Percentiles rank a stretch among this genome's conserved stretches.
These are phyloP conservation scores for Medicago truncatula DNA, from an alignment of 306 rosid genomes.

Conservation along the genomic window DNA sequence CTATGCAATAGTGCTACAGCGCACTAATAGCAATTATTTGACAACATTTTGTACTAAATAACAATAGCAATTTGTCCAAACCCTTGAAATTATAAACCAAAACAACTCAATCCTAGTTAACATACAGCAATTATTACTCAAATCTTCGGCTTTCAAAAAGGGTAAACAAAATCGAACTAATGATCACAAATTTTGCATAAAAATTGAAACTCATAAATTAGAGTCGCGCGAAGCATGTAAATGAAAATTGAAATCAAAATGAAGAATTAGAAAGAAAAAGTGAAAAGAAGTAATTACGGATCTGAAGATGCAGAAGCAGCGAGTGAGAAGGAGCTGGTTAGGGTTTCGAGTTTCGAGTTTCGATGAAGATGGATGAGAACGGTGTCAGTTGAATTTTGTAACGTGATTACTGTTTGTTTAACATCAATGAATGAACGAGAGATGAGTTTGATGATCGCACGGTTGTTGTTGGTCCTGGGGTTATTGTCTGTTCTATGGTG, in stretches of 20 bases:
- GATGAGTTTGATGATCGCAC: constrained; percentile 35
- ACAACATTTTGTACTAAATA: too few species aligned
- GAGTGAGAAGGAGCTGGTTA: constrained; percentile 45
- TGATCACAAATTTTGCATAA: not conserved
- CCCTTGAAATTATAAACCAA: constrained; percentile 6
- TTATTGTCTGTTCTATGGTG: not conserved
- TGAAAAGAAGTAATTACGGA: constrained; percentile 31
- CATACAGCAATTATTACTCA: not conserved
- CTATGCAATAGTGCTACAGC: too few species aligned
- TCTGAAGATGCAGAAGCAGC: constrained; percentile 39
- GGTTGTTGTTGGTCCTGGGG: constrained; percentile 14
- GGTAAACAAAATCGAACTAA: constrained; percentile 2
- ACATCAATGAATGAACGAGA: constrained; percentile 1
- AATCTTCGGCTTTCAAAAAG: not conserved
- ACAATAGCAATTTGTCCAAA: not conserved
- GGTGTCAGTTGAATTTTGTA: constrained; percentile 37
- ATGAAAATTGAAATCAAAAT: not conserved
- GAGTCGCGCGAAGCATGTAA: not conserved
- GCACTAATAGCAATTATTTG: too few species aligned
- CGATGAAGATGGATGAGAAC: constrained; percentile 24
- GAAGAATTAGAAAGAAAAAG: not conserved
- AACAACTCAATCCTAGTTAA: not conserved
- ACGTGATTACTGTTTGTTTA: not conserved
- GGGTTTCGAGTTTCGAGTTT: constrained; percentile 70
- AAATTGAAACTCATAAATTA: constrained; percentile 13